These are phyloP conservation scores for Saccharomycopsis hybrid DNA, from an alignment of 1,139 yeast species.

Conservation along the genomic window DNA sequence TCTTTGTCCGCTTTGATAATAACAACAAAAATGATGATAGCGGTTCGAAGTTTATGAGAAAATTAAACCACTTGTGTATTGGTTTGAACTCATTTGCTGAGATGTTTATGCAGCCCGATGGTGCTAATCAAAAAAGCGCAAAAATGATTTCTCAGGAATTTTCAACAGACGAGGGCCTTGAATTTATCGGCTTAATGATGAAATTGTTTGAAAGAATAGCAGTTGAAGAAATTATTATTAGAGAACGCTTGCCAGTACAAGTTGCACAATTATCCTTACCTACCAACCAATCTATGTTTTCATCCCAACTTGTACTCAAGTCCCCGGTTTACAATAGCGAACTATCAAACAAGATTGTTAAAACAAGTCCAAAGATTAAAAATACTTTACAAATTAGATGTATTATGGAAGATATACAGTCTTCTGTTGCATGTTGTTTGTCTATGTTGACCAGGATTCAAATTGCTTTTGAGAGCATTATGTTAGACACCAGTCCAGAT, in stretches of 20 bases:
- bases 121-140: background rate
- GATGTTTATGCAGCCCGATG: constrained; percentile 5
- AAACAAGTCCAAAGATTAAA: constrained; percentile 50
- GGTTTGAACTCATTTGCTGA: constrained; percentile 9
- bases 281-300: constrained; percentile 27
- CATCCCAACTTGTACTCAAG: constrained; percentile 34
- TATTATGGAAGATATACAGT: constrained; percentile 44
- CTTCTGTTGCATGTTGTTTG: constrained; percentile 26
- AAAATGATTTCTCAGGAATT: background rate
- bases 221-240: constrained; percentile 50
- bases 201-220: constrained; percentile 42
- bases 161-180: constrained; percentile 27
- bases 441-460: too few species aligned
- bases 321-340: constrained; percentile 28
- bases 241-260: constrained; percentile 40
- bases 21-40: constrained; percentile 17
- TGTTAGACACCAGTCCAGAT: background rate
- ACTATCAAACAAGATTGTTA: constrained; percentile 33
- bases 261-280: constrained; percentile 39
- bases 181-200: constrained; percentile 34
- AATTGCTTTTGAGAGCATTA: too few species aligned
- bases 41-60: constrained; percentile 13
- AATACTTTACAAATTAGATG: constrained; percentile 53
- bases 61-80: constrained; percentile 6
- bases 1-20: constrained; percentile 31